Base-by-base conservation (phyloP, 148 eudicot species). In the Salicornia ramosissima region DNA sequence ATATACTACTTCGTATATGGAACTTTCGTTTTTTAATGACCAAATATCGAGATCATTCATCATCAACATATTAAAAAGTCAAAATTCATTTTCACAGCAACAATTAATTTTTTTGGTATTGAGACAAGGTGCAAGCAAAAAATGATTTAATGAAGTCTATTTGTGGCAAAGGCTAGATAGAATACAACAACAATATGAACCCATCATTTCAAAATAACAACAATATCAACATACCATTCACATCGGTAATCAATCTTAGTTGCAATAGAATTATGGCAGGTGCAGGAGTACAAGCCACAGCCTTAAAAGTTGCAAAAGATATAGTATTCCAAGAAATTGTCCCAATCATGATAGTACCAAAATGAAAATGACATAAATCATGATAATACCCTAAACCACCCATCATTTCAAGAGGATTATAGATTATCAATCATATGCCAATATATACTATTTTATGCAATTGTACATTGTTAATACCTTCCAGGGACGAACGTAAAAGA, bases 401-500 rank as follows among this genome's bases (percentile, higher is more conserved):
- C n/a, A n/a, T n/a, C n/a, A n/a, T n/a, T n/a, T n/a, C n/a, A n/a
- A n/a, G n/a, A n/a, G n/a, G n/a, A n/a, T n/a, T n/a, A 6, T n/a
- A 5, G 10, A 19, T 11, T 26, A n/a, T 12, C 26, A 67, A 10
- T 51, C 59, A 18, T 54, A 33, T 34, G 71, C 71, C 47, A 52
- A 53, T 6, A 14, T 1, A 13, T 52, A 21, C 1, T 3, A 22
- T 3, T 4, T 15, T 7, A 52, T 34, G 47, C 21, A 47, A 54
- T 28, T 34, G 53, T n/a, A n/a, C n/a, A n/a, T 25, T 30, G 65
- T 13, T 59, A 59, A 51, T 82, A 93, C 98, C 96, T 94, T 69
- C 97, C 98, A 52, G 98, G 97, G 53, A 94, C 80, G 71, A 87
- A 88, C 34, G 86, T 90, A 67, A 94, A 94, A 60, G 80, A 84